Percentiles rank a stretch among this genome's conserved stretches.
phyloP scores from a whole-genome alignment of 345 rosid species.

The Euclidium syriacum region DNA sequence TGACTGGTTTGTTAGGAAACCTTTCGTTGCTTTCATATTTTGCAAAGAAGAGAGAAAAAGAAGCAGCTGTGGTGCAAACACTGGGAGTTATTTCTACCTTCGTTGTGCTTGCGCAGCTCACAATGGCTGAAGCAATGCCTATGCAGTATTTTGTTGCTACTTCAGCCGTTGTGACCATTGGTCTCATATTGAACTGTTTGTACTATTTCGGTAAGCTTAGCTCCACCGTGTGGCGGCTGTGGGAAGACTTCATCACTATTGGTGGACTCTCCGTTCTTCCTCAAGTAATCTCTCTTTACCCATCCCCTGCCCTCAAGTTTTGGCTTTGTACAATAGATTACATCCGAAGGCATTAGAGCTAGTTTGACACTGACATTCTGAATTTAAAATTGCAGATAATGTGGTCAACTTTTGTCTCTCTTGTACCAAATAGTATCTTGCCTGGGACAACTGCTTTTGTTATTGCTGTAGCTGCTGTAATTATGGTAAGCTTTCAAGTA shows the following conservation, averaged over 20 bases:
- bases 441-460: slow-evolving; percentile 62
- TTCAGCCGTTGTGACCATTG: slow-evolving; percentile 52
- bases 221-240: slow-evolving; percentile 49
- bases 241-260: slow-evolving; percentile 84
- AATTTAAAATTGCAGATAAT: slow-evolving; percentile 48
- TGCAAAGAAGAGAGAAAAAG: slow-evolving; percentile 70
- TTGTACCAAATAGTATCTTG: slow-evolving; percentile 56
- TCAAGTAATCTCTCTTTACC: slow-evolving; percentile 42
- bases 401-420: slow-evolving; percentile 94
- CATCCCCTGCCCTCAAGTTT: background rate
- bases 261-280: slow-evolving; percentile 80
- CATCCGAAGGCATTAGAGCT: background rate
- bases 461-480: slow-evolving; percentile 55
- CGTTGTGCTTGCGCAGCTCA: slow-evolving; percentile 68
- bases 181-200: slow-evolving; percentile 55
- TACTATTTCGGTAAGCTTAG: slow-evolving; percentile 51
- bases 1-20: slow-evolving; percentile 84
- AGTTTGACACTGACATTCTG: background rate
- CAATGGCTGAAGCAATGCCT: slow-evolving; percentile 85
- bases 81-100: slow-evolving; percentile 62
- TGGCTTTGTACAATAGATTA: background rate
- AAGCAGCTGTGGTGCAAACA: slow-evolving; percentile 74
- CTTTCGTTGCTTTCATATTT: slow-evolving; percentile 83
- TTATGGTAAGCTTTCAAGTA: slow-evolving; percentile 53
- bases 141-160: slow-evolving; percentile 43